These are phyloP conservation scores for Warburgia ugandensis DNA, from an alignment of 164 flowering plant species.

Conservation along the genomic window DNA sequence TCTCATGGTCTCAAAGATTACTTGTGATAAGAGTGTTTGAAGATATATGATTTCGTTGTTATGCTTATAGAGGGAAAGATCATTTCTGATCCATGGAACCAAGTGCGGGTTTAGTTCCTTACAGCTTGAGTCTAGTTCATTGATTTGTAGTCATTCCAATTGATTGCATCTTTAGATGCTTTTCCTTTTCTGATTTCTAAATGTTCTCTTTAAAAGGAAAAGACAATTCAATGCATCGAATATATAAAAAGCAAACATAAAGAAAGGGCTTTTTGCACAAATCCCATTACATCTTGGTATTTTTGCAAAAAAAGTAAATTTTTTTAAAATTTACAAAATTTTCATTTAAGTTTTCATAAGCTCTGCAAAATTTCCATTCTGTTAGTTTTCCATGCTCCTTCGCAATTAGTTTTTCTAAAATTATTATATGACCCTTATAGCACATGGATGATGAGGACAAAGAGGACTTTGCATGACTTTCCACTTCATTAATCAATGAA, in stretches of 20 bases:
- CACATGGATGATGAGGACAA: no score
- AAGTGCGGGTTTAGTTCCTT: slow-evolving; percentile 1
- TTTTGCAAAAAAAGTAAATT: background rate
- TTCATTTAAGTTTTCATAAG: no score
- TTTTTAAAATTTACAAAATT: background rate
- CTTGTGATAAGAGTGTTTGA: slow-evolving; percentile 21
- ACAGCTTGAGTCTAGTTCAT: slow-evolving; percentile 52
- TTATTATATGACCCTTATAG: no score
- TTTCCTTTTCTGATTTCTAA: slow-evolving; percentile 31
- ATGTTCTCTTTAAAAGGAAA: slow-evolving; percentile 34
- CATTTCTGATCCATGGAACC: background rate
- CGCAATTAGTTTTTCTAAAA: no score
- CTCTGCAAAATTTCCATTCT: no score
- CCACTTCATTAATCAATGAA: no score
- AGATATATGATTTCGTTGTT: background rate
- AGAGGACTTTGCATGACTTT: no score
- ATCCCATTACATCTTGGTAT: no score
- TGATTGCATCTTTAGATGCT: slow-evolving; percentile 27
- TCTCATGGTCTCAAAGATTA: slow-evolving; percentile 42
- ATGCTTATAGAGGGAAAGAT: no score
- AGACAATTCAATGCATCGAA: background rate
- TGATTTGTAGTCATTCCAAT: slow-evolving; percentile 41
- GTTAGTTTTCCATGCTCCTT: no score
- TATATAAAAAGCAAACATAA: background rate
- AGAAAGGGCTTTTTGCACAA: no score